Evolutionary conservation across 352 stramenopile genomes (phyloP).

Genomic region (Phytophthora uliginosa): DNA sequence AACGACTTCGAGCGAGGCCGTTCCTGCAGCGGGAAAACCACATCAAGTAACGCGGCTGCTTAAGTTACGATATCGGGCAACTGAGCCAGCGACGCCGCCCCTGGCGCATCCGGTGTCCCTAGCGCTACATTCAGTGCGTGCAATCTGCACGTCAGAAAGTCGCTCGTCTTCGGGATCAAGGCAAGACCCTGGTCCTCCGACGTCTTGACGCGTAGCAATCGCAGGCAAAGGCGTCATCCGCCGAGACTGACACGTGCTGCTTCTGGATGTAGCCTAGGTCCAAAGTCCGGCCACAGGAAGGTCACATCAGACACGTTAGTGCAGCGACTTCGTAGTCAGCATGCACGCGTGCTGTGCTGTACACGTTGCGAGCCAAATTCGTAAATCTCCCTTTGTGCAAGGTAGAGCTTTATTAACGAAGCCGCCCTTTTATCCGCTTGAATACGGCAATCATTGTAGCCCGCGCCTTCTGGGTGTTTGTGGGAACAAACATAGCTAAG

Average conservation of each 20-base stretch:
- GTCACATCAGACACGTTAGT: conserved; percentile 37
- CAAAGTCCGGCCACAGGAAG: conserved; percentile 39
- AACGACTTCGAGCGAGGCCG: too few relatives aligned
- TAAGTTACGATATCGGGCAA: conserved; percentile 2
- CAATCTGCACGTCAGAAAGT: conserved; percentile 32
- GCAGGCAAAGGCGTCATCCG: conserved; percentile 33
- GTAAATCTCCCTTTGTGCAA: conserved; percentile 14
- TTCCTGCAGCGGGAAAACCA: too few relatives aligned
- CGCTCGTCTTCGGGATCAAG: conserved; percentile 26
- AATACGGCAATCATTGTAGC: too few relatives aligned
- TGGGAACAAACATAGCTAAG: too few relatives aligned
- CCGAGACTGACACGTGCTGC: conserved; percentile 30
- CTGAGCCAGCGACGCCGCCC: conserved; percentile 11
- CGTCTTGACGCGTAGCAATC: conserved; percentile 41
- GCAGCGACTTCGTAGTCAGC: conserved; percentile 42
- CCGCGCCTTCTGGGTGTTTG: too few relatives aligned
- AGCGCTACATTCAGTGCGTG: conserved; percentile 23
- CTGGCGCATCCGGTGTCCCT: conserved; percentile 18
- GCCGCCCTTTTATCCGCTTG: too few relatives aligned
- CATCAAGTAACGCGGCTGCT: too few relatives aligned
- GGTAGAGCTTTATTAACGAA: conserved; percentile 24
- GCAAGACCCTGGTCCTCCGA: conserved; percentile 38
- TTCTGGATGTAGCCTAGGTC: conserved; percentile 33
- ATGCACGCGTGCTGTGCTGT: neutral
- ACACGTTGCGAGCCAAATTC: conserved; percentile 11